These are phyloP conservation scores for Otatea glauca DNA, from an alignment of 176 grass and related monocot genomes.

Conservation along the genomic window DNA sequence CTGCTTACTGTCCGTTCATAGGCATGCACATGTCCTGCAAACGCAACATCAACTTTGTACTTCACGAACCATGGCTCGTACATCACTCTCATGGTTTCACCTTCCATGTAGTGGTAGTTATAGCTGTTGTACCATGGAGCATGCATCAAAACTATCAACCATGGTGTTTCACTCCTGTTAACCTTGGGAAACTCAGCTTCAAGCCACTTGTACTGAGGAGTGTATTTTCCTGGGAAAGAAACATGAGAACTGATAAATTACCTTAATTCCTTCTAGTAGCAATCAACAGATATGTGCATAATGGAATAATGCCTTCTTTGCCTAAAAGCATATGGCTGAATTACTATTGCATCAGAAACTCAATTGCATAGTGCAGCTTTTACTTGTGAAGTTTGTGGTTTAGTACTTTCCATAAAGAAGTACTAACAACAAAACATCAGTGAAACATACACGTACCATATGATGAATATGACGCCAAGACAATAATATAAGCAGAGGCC, in stretches of 20 bases:
- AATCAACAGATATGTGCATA: background rate
- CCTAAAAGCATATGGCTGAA: background rate
- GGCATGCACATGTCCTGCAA: constrained; percentile 89
- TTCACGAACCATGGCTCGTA: constrained; percentile 87
- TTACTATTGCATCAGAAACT: background rate
- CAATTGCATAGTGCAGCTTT: background rate
- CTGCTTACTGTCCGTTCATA: constrained; percentile 86
- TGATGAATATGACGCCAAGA: constrained; percentile 83
- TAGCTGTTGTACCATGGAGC: constrained; percentile 98
- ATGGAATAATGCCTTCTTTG: background rate
- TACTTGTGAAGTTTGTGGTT: background rate
- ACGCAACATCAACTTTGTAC: constrained; percentile 87
- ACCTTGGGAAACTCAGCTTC: constrained; percentile 83
- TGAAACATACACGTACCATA: constrained; percentile 60
- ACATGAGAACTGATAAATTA: background rate
- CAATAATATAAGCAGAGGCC: constrained; percentile 82
- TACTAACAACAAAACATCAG: background rate
- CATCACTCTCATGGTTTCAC: constrained; percentile 91
- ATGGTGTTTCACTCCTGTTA: constrained; percentile 85
- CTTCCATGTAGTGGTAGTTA: constrained; percentile 96
- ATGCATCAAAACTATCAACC: constrained; percentile 93
- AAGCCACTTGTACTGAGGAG: constrained; percentile 92
- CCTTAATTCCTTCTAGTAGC: background rate
- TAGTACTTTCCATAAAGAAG: background rate
- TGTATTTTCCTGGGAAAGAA: constrained; percentile 70